Base-by-base conservation (phyloP, 2,329 filamentous ascomycete species). In the Celoporthe dispersa region DNA sequence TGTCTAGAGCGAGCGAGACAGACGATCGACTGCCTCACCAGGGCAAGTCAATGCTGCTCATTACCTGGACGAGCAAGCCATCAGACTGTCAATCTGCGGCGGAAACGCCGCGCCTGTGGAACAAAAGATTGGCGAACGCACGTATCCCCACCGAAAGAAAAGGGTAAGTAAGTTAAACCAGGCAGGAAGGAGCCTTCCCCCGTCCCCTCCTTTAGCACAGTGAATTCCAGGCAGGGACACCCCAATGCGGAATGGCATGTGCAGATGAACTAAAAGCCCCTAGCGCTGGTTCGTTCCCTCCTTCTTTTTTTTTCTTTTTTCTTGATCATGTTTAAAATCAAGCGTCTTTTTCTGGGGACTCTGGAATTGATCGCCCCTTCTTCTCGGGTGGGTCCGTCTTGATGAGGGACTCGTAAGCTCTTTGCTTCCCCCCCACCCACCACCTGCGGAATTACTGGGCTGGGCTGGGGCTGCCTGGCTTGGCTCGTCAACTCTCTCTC, bases 391-490 rank as follows among this genome's bases (percentile, higher is more conserved):
- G 64, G 64, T 35, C 41, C 41, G n/a, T 67, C 64, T 64, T 64
- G 68, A 67, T 70, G 68, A 66, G 57, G 64, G 68, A 66, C 64
- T 70, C 68, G 68, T 70, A 67, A 70, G 68, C 68, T n/a, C 57
- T 55, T 16, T 48, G 11, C 9, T 9, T 9, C 41, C 41, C 41
- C 51, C 28, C 25, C 48, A 41, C 39, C 16, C 22, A 22, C 51
- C n/a, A n/a, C n/a, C n/a, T n/a, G n/a, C n/a, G n/a, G n/a, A n/a
- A n/a, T 53, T 28, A 31, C 67, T 33, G 35, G 68, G 39, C 12
- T 48, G 35, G 68, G 41, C 51, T 59, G 25, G 41, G 16, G 12
- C 22, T 19, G 39, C 14, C 12, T 41, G 14, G 39, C 39, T 16
- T 22, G 41, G 12, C 41, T 44, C 22, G 41, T 22, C 41, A 19